Evolutionary conservation across 108 stramenopile species (phyloP), one percentile per base, ranked within the genome.

Genomic region (Cyclotella atomus): DNA sequence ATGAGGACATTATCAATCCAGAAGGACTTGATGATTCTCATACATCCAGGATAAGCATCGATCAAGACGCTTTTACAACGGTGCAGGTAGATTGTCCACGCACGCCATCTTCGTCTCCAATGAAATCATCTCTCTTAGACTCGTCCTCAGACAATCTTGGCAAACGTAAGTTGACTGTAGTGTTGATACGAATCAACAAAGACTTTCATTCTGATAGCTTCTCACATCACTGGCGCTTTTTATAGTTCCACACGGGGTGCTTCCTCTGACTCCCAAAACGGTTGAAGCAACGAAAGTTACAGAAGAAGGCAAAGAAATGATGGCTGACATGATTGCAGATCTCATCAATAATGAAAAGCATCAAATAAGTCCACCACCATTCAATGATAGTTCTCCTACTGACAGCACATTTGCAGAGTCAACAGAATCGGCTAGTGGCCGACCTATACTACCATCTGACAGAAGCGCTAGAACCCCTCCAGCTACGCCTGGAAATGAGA

Each of bases 321-420:
- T 81, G 62, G 72, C 80, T 57, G 80, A 81, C 44, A 74, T 81
- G 73, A 81, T 81, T 52, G 80, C 80, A 8, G 61, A 55, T 64
- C 68, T 81, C 9, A 75, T 81, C 16, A 67, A 68, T 25, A 70
- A 47, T 68, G 45, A 70, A 34, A 60, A 74, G 8, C 56, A 68
- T 27, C 57, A 74, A 63, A 25, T 32, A 27, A 50, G 56, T 67
- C 7, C 77, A 23, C 29, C 35, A 47, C 64, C 64, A 49, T 30
- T 65, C 1, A 30, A 30, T 9, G 29, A 65, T 29, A 46, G 44
- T 20, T 17, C 38, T 24, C 1, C 1, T 3, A 24, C 16, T 62
- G 61, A 43, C 2, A 0, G 3, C 7, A 4, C 38, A 41, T 30
- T 27, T 9, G 16, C 20, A 62, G 4, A 62, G 7, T 21, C 61